These are phyloP conservation scores for Trichoderma semiorbis DNA, from an alignment of 2,329 filamentous ascomycete genomes.

Conservation along the genomic window DNA sequence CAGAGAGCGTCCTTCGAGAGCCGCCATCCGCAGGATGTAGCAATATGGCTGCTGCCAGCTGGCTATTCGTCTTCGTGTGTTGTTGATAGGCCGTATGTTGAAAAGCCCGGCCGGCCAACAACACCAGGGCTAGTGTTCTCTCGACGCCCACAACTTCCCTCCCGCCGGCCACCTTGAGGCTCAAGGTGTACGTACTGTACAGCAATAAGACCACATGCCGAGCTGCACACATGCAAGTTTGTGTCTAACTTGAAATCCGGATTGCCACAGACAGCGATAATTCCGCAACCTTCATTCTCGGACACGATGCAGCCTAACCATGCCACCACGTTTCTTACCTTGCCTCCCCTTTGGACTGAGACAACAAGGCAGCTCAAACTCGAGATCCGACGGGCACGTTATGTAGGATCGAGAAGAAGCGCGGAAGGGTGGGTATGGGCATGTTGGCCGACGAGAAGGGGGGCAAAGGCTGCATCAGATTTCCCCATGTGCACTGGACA, in stretches of 20 bases:
- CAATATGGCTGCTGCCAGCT: background rate
- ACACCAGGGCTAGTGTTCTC: background rate
- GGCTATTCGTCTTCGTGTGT: background rate
- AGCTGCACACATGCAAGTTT: background rate
- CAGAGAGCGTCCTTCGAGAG: background rate
- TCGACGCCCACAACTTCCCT: background rate
- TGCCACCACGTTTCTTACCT: constrained; percentile 12
- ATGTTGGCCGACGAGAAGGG: constrained; percentile 7
- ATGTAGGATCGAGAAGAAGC: constrained; percentile 14
- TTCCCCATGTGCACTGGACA: background rate
- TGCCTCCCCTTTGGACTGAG: constrained; percentile 2
- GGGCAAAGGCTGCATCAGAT: background rate
- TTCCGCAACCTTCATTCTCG: background rate
- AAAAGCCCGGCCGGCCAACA: background rate
- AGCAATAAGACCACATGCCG: background rate
- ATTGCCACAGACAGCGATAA: background rate
- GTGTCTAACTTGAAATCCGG: background rate
- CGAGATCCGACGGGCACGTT: constrained; percentile 18
- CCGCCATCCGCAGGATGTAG: background rate
- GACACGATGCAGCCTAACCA: background rate
- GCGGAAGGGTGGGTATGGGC: constrained; percentile 1
- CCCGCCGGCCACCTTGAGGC: no score
- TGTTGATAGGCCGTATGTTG: background rate
- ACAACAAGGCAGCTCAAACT: background rate
- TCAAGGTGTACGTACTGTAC: background rate